phyloP scores from a whole-genome alignment of 108 stramenopile species.

The Pseudonitzschia delicatissima region DNA sequence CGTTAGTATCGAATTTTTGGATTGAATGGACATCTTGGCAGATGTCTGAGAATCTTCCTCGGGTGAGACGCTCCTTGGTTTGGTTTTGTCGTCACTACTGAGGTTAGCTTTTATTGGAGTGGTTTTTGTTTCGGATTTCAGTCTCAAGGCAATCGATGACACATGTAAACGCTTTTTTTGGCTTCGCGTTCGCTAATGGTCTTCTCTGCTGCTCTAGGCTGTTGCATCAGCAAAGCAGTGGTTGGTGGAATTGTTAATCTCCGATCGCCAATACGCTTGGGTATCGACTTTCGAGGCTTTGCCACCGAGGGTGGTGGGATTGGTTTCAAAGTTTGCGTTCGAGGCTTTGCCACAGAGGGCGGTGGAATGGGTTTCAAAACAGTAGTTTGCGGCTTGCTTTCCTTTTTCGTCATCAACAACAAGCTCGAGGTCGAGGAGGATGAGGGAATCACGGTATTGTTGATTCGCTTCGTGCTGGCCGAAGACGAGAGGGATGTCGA shows the following conservation, averaged over 20 bases:
- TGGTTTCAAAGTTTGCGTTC: no score
- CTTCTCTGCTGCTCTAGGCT: neutral
- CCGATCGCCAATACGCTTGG: no score
- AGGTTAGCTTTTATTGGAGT: neutral
- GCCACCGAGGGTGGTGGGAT: neutral
- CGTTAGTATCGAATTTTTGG: neutral
- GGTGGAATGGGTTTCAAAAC: no score
- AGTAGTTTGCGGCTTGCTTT: neutral
- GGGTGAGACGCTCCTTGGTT: neutral
- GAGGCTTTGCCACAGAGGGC: no score
- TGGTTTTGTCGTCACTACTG: neutral
- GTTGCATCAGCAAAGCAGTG: neutral
- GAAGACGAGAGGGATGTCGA: slow-evolving; percentile 12
- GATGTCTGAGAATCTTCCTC: neutral
- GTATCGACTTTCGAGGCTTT: no score
- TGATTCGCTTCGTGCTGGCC: slow-evolving; percentile 11
- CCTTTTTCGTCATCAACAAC: neutral
- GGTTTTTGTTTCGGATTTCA: neutral
- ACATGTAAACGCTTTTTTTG: no score
- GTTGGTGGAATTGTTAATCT: no score
- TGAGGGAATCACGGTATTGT: neutral
- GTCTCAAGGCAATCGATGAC: no score
- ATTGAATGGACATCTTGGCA: no score
- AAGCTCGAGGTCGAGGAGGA: no score
- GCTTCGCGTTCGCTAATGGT: no score